Evolutionary conservation across 2,329 filamentous ascomycete genomes (phyloP).

Genomic region (Stenocarpella maydis): DNA sequence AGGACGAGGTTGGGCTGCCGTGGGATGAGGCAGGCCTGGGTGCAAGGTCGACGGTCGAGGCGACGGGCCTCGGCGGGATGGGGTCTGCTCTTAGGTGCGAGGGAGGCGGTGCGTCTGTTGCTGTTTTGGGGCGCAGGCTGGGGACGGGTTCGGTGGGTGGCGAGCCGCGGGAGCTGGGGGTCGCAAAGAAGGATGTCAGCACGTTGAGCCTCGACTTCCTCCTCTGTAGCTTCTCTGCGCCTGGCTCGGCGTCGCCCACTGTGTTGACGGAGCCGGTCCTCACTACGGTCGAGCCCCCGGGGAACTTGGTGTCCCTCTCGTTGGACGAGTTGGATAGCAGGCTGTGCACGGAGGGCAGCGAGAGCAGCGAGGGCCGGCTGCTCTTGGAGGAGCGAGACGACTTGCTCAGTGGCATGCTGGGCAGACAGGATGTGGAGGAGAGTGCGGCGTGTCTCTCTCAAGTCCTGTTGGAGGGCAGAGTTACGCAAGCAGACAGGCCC

Average conservation of each 20-base stretch:
- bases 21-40: constrained; percentile 22
- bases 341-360: constrained; percentile 32
- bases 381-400: constrained; percentile 34
- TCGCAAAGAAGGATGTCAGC: constrained; percentile 34
- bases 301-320: constrained; percentile 22
- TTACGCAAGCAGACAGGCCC: constrained; percentile 1
- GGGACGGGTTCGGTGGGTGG: background rate
- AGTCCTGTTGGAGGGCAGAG: constrained; percentile 13
- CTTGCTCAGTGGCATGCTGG: constrained; percentile 37
- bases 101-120: constrained; percentile 23
- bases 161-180: constrained; percentile 29
- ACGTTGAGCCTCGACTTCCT: constrained; percentile 34
- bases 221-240: constrained; percentile 22
- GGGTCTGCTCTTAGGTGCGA: constrained; percentile 26
- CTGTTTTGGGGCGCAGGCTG: constrained; percentile 32
- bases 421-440: constrained; percentile 4
- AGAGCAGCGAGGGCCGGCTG: constrained; percentile 33
- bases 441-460: background rate
- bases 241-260: constrained; percentile 18
- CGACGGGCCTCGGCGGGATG: constrained; percentile 11
- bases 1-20: constrained; percentile 30
- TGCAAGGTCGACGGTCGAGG: constrained; percentile 29
- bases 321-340: constrained; percentile 27
- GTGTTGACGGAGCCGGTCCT: constrained; percentile 13
- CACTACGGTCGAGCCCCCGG: constrained; percentile 26